Evolutionary conservation across 2,329 filamentous ascomycete species (phyloP).

Genomic region (Amauroascus niger): DNA sequence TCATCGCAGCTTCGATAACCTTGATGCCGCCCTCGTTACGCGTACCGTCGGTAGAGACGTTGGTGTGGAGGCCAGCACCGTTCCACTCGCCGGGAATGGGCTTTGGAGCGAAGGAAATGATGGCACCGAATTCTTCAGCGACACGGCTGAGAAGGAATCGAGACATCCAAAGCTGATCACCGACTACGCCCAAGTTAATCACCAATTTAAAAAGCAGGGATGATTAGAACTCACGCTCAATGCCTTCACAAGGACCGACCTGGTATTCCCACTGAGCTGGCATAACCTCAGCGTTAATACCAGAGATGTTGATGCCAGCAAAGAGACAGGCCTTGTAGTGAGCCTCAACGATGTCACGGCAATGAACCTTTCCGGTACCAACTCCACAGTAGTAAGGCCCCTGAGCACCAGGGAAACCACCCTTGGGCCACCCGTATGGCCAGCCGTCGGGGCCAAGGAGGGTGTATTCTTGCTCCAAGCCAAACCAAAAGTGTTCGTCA

Average conservation of each 20-base stretch:
- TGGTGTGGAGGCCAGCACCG: constrained; percentile 84
- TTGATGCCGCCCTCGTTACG: constrained; percentile 90
- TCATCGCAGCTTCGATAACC: constrained; percentile 75
- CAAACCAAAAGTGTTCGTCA: constrained; percentile 86
- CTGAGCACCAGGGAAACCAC: constrained; percentile 83
- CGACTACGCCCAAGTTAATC: constrained; percentile 48
- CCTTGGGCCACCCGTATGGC: constrained; percentile 85
- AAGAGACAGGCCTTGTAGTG: constrained; percentile 88
- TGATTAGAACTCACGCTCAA: constrained; percentile 53
- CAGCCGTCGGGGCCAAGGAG: constrained; percentile 75
- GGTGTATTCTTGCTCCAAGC: constrained; percentile 96
- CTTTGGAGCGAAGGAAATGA: constrained; percentile 93
- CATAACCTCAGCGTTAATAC: constrained; percentile 99
- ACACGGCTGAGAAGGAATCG: constrained; percentile 83
- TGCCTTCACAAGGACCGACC: constrained; percentile 80
- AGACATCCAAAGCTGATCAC: constrained; percentile 92
- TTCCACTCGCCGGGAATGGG: constrained; percentile 95
- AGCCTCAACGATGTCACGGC: constrained; percentile 93
- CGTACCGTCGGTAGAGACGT: constrained; percentile 87
- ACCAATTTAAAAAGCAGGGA: not conserved
- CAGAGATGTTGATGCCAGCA: constrained; percentile 84
- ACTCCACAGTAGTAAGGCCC: constrained; percentile 98
- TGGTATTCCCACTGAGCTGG: constrained; percentile 98
- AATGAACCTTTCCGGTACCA: constrained; percentile 91
- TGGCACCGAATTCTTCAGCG: constrained; percentile 90